Conservation (phyloP, 441 rosid genomes). For the Croton laevigatus region DNA sequence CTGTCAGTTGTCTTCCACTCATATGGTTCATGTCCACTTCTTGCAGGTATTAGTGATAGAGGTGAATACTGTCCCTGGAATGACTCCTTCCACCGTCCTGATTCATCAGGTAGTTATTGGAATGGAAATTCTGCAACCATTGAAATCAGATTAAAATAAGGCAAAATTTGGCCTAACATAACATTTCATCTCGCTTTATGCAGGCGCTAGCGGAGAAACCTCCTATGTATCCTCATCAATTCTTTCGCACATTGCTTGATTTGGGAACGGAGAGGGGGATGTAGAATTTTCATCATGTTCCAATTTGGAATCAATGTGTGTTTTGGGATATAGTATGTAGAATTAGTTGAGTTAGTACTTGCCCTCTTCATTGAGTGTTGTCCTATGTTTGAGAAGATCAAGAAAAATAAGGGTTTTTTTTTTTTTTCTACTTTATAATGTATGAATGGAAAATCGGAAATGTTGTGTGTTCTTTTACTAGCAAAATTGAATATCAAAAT, state of each 20-base stretch:
- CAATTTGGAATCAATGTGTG: not conserved
- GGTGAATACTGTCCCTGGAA: slow-evolving; percentile 94
- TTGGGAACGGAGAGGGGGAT: slow-evolving; percentile 53
- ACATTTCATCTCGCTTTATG: slow-evolving; percentile 10
- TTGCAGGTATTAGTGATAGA: slow-evolving; percentile 82
- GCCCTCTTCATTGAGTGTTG: not conserved
- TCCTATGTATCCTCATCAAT: slow-evolving; percentile 69
- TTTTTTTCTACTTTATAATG: too few species aligned
- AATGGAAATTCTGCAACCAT: not conserved
- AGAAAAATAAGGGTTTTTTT: too few species aligned
- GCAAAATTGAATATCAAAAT: too few species aligned
- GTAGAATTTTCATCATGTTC: slow-evolving; percentile 21
- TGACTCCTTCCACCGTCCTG: slow-evolving; percentile 90
- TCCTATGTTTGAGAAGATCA: too few species aligned
- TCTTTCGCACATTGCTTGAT: slow-evolving; percentile 79
- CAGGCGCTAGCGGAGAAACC: slow-evolving; percentile 91
- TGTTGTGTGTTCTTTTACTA: too few species aligned
- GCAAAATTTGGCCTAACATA: not conserved
- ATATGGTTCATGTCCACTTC: slow-evolving; percentile 12
- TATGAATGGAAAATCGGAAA: too few species aligned
- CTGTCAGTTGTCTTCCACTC: not conserved
- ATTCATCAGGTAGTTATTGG: slow-evolving; percentile 73
- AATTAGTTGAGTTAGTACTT: not conserved
- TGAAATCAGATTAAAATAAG: not conserved
- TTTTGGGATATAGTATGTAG: not conserved